Percentiles rank a stretch among this genome's conserved stretches.
These are phyloP conservation scores for Malania oleifera DNA, from an alignment of 164 flowering plant species.

Conservation along the genomic window DNA sequence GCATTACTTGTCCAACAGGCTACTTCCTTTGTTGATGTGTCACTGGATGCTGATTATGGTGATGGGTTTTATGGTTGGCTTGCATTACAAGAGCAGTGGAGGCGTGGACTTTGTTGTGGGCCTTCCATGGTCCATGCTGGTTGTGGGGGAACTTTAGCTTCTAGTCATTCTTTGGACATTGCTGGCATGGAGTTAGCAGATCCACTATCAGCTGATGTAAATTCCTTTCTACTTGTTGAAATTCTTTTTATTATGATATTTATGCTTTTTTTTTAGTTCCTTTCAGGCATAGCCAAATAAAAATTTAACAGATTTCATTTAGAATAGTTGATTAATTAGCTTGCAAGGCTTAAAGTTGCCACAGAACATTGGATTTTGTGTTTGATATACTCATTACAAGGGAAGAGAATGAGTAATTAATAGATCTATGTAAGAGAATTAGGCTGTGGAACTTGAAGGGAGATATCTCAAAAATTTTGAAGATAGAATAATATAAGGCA, in stretches of 20 bases:
- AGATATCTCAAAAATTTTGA: too few species aligned
- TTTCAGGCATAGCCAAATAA: too few species aligned
- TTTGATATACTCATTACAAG: too few species aligned
- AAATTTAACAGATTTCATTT: too few species aligned
- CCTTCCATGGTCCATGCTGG: conserved; percentile 97
- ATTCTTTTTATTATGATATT: conserved; percentile 4
- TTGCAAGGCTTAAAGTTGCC: too few species aligned
- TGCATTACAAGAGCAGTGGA: conserved; percentile 86
- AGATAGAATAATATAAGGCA: too few species aligned
- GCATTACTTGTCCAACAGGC: conserved; percentile 90
- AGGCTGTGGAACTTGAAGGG: too few species aligned
- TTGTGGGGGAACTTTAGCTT: conserved; percentile 91
- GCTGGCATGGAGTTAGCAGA: conserved; percentile 88
- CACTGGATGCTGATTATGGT: conserved; percentile 75
- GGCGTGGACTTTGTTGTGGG: conserved; percentile 92
- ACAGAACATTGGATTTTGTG: too few species aligned
- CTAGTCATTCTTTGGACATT: conserved; percentile 87
- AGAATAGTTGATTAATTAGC: too few species aligned
- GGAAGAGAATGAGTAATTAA: too few species aligned
- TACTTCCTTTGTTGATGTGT: conserved; percentile 85
- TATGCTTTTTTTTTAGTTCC: background rate
- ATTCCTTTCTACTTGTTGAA: conserved; percentile 16
- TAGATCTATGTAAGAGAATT: too few species aligned
- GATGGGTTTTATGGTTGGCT: conserved; percentile 97
- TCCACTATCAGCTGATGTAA: conserved; percentile 88